Evolutionary conservation across 164 flowering plant species (phyloP), one percentile per base, ranked within the genome.

Genomic region (Aristolochia fimbriata): DNA sequence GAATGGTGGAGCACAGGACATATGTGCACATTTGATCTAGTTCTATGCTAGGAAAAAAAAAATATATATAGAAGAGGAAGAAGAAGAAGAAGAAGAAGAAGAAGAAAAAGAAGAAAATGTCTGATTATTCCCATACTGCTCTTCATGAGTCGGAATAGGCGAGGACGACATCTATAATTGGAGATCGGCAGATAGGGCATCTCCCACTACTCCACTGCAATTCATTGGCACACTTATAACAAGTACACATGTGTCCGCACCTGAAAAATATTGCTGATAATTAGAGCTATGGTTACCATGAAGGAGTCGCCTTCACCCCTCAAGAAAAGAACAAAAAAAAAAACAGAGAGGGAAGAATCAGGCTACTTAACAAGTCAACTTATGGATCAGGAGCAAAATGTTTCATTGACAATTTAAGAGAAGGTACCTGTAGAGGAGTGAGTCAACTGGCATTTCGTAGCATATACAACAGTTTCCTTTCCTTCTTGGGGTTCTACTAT

Each of bases 201-300:
- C 65, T 83, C 30, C 92, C 82, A 52, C 79, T 76, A 41, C 78
- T 76, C 86, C 82, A 77, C 64, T 80, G 95, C 86, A 91, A 64
- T 64, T 88, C 95, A 41, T 85, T 78, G 2, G 87, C 96, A 65
- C 98, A 91, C 57, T 78, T 80, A 66, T 82, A 80, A 70, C 97
- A 91, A n/a, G 96, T 81, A 72, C 97, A 91, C 97, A 91, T 88
- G 76, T 91, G 98, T 55, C 98, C 98, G 67, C 96, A 88, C 71
- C 98, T 88, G 83, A 66, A 47, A 45, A 11, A 23, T 27, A 27
- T 27, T 27, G 30, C 30, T 27, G 30, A 27, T 27, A 27, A 27
- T 27, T 27, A 27, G 30, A 27, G 5, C 30, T 5, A 27, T 27
- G 30, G 5, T 27, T 27, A 5, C 5, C 30, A 27, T n/a, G n/a